Conservation (phyloP, 805 yeast genomes). For the Saccharomycopsis fermentans region DNA sequence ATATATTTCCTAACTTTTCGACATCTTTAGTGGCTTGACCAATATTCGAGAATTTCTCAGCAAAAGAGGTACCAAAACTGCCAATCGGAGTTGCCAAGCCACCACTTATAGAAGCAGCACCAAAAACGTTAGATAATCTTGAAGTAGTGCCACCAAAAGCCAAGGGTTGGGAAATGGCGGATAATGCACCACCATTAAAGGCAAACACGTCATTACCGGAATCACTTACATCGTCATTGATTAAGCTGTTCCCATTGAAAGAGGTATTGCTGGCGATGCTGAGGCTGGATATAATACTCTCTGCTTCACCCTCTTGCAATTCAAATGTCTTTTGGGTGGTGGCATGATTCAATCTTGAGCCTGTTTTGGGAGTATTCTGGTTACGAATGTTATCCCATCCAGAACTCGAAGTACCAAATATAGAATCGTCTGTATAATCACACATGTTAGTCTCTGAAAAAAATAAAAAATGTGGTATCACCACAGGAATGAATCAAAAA, state of each 20-base stretch:
- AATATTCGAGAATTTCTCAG: conserved; percentile 53
- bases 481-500: not conserved
- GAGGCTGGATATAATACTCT: conserved; percentile 25
- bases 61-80: conserved; percentile 31
- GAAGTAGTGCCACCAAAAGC: conserved; percentile 25
- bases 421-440: not conserved
- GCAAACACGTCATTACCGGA: conserved; percentile 27
- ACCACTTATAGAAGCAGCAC: conserved; percentile 50
- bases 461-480: not conserved
- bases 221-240: conserved; percentile 27
- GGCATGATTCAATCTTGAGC: not conserved
- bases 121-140: conserved; percentile 31
- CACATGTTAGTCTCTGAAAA: not conserved
- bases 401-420: not conserved
- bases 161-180: conserved; percentile 36
- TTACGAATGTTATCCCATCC: not conserved
- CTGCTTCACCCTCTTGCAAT: conserved; percentile 19
- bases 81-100: conserved; percentile 27
- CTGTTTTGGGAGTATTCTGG: not conserved
- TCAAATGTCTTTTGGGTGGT: not conserved
- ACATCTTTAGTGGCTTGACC: conserved; percentile 64
- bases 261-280: conserved; percentile 21
- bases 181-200: conserved; percentile 36
- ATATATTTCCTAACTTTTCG: conserved; percentile 34
- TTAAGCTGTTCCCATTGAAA: conserved; percentile 6